Conservation (phyloP, 495 filamentous ascomycete genomes). For the Saxophila tyrrhenica region DNA sequence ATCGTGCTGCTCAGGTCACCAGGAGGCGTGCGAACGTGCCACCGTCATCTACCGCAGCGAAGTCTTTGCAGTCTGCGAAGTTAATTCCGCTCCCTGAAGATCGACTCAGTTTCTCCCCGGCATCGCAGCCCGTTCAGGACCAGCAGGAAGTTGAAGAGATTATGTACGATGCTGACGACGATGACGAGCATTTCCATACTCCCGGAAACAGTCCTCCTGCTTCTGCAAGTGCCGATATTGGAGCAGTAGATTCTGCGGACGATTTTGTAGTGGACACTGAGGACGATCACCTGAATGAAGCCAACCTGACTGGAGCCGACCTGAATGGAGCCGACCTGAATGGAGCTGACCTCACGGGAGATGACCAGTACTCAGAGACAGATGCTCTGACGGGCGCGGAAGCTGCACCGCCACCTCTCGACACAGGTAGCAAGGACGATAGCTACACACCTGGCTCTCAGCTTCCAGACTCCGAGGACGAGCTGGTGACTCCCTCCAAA, state of each 20-base stretch:
- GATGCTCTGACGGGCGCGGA: no score
- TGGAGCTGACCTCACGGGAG: no score
- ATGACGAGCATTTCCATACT: conserved; percentile 6
- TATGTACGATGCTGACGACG: conserved; percentile 5
- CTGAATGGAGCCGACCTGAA: no score
- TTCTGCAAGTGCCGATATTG: neutral
- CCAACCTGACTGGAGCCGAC: no score
- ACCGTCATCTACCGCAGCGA: neutral
- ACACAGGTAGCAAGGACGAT: no score
- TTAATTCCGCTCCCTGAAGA: conserved; percentile 11
- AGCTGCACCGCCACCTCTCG: no score
- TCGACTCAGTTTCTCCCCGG: conserved; percentile 10
- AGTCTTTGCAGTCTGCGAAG: neutral
- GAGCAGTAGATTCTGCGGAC: neutral
- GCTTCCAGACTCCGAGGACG: neutral
- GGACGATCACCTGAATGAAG: no score
- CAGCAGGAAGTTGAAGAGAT: neutral
- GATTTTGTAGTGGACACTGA: neutral
- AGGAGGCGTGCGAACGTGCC: neutral
- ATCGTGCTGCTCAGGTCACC: neutral
- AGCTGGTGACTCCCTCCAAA: neutral
- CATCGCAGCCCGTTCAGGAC: neutral
- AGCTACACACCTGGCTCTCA: no score
- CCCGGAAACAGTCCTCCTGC: neutral
- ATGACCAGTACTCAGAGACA: no score